phyloP scores from a whole-genome alignment of 805 yeast species.

The Lachancea quebecensis region DNA sequence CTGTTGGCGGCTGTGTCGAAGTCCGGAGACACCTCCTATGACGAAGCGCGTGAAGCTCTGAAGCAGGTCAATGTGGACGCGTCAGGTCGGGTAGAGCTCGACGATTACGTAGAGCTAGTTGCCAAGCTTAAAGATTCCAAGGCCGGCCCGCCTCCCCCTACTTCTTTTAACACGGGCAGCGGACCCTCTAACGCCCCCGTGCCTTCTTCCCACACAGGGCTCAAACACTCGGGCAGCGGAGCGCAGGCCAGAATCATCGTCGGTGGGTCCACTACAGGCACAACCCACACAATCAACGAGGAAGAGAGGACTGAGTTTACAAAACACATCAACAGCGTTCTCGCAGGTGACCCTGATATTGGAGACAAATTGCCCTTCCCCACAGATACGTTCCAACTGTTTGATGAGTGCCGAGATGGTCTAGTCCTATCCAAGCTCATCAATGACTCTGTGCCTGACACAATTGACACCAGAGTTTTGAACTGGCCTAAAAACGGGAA shows the following conservation, averaged over 20 bases:
- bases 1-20: constrained; percentile 78
- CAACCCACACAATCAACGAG: constrained; percentile 93
- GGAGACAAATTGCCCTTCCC: constrained; percentile 87
- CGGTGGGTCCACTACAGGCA: constrained; percentile 81
- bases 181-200: constrained; percentile 25
- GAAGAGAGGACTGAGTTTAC: constrained; percentile 96
- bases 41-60: constrained; percentile 87
- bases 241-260: constrained; percentile 72
- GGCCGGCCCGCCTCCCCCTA: constrained; percentile 25
- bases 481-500: constrained; percentile 80
- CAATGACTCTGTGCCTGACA: constrained; percentile 96
- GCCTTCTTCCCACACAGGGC: constrained; percentile 29
- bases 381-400: constrained; percentile 87
- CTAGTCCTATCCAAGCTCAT: constrained; percentile 85
- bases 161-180: constrained; percentile 25
- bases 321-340: constrained; percentile 86
- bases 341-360: constrained; percentile 80
- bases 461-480: constrained; percentile 95
- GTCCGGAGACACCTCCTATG: constrained; percentile 77
- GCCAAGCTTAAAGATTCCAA: constrained; percentile 61
- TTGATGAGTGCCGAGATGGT: constrained; percentile 96
- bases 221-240: constrained; percentile 47
- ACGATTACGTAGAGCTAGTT: constrained; percentile 81
- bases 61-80: constrained; percentile 91
- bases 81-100: constrained; percentile 93